Conservation (phyloP, 2,329 filamentous ascomycete genomes). For the Lasiodiplodia sp. region DNA sequence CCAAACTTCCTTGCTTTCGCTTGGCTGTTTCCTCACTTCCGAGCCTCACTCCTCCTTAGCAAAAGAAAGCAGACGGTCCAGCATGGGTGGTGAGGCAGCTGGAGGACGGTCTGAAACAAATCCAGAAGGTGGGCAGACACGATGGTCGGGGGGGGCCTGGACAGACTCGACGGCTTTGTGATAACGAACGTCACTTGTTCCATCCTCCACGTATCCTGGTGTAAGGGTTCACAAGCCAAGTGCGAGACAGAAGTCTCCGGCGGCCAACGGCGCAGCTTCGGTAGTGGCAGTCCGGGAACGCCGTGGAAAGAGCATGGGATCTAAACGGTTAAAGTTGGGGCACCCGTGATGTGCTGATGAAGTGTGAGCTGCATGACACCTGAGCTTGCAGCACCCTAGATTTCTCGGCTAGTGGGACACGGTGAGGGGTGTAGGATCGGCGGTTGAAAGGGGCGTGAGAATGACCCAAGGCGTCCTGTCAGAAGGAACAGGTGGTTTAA, state of each 20-base stretch:
- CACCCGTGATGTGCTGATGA: conserved; percentile 11
- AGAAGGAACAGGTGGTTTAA: conserved; percentile 4
- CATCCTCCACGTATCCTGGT: not conserved
- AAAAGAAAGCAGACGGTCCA: conserved; percentile 13
- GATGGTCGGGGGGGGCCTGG: not conserved
- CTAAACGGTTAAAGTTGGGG: conserved; percentile 3
- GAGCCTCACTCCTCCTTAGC: conserved; percentile 9
- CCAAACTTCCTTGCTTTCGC: not conserved
- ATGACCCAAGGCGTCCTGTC: conserved; percentile 19
- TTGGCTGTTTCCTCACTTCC: not conserved
- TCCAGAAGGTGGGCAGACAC: not conserved
- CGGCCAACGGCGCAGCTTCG: not conserved
- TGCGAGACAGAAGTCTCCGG: not conserved
- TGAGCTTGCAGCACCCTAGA: conserved; percentile 15
- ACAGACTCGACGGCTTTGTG: not conserved
- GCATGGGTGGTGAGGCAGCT: not conserved
- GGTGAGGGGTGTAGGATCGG: conserved; percentile 16
- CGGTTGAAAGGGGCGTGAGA: conserved; percentile 4
- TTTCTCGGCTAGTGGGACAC: not conserved
- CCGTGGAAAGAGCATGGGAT: conserved; percentile 1
- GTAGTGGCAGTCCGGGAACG: not conserved
- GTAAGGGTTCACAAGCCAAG: not conserved
- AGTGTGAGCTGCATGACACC: conserved; percentile 24
- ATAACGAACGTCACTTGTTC: not conserved
- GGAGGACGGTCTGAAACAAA: not conserved